Evolutionary conservation across 441 rosid genomes (phyloP).

Genomic region (Metrosideros polymorpha): DNA sequence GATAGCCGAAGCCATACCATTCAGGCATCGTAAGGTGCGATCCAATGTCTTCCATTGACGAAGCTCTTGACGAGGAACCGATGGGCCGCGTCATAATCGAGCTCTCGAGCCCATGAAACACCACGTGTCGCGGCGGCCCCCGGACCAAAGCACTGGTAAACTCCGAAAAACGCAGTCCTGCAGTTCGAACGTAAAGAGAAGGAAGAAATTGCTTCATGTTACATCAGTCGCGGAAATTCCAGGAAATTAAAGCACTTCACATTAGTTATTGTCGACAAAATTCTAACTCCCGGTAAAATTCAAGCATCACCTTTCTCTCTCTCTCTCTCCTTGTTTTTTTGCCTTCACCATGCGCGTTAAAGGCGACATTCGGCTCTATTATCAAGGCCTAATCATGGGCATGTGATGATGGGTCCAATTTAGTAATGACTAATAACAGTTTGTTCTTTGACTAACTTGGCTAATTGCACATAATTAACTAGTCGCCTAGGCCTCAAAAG

Average conservation of each 20-base stretch:
- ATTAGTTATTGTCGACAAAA: background rate
- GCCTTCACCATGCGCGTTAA: background rate
- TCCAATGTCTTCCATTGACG: slow-evolving; percentile 92
- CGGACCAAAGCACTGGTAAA: slow-evolving; percentile 78
- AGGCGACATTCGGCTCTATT: background rate
- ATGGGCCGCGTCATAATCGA: slow-evolving; percentile 70
- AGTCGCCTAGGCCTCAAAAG: background rate
- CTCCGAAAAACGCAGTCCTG: slow-evolving; percentile 84
- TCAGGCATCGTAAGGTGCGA: slow-evolving; percentile 59
- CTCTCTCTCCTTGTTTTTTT: background rate
- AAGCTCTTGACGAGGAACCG: slow-evolving; percentile 76
- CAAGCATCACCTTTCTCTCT: background rate
- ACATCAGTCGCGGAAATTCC: background rate
- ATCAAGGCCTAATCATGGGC: background rate
- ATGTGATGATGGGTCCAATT: background rate
- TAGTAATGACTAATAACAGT: background rate
- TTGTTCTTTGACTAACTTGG: background rate
- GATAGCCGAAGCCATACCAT: background rate
- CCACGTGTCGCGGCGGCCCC: slow-evolving; percentile 76
- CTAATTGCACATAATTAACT: background rate
- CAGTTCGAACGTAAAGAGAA: background rate
- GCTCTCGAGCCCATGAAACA: slow-evolving; percentile 78
- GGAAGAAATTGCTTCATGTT: background rate
- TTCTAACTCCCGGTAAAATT: background rate
- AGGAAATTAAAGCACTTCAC: background rate